Conservation (phyloP, 176 grass and related monocot genomes). For the Zoysia pacifica region DNA sequence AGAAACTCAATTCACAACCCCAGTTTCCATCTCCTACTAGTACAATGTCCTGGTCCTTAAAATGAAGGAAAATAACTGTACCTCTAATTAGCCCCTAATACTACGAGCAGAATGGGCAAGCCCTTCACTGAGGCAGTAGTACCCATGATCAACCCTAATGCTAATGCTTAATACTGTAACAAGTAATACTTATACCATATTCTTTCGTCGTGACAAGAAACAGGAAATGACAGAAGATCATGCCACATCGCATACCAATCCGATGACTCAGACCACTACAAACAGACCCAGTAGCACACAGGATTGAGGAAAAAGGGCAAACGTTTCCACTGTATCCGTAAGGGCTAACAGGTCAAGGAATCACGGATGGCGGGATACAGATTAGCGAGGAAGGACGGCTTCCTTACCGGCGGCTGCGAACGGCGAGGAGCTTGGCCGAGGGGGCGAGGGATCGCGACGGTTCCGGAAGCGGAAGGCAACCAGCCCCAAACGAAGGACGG, state of each 20-base stretch:
- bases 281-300: background rate
- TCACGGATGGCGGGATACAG: background rate
- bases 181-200: background rate
- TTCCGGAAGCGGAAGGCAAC: constrained; percentile 4
- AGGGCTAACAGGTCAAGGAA: background rate
- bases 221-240: background rate
- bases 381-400: background rate
- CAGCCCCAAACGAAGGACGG: too few relatives aligned
- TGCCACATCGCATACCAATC: background rate
- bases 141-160: background rate
- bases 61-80: background rate
- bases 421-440: constrained; percentile 8
- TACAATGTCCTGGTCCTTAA: background rate
- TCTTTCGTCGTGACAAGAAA: background rate
- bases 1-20: background rate
- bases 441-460: constrained; percentile 24
- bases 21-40: background rate
- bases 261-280: background rate
- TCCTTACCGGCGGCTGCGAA: constrained; percentile 15
- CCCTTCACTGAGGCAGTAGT: background rate
- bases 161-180: background rate
- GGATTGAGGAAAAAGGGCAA: background rate
- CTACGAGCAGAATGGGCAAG: background rate
- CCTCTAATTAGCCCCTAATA: background rate
- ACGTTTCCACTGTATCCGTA: background rate